phyloP scores from a whole-genome alignment of 1,139 yeast genomes.

The Maudiozyma humilis region DNA sequence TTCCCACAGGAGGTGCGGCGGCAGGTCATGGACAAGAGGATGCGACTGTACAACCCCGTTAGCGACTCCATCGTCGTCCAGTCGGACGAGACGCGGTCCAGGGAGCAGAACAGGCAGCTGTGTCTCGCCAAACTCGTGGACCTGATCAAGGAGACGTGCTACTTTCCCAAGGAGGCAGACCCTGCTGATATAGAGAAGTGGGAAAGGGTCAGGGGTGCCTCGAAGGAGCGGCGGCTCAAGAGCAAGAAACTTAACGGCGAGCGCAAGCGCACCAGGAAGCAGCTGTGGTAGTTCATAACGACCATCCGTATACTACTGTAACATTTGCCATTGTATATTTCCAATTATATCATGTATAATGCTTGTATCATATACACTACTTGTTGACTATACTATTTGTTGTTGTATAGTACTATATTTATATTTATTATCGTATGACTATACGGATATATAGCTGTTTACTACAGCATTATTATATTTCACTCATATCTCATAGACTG shows the following conservation, averaged over 20 bases:
- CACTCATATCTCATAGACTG: too few species aligned
- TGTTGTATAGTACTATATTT: too few species aligned
- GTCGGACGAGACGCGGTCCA: slow-evolving; percentile 51
- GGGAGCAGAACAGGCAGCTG: slow-evolving; percentile 49
- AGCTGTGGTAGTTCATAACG: not conserved
- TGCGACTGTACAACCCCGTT: slow-evolving; percentile 49
- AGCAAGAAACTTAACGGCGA: slow-evolving; percentile 47
- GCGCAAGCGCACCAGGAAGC: slow-evolving; percentile 44
- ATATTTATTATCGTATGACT: too few species aligned
- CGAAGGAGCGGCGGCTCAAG: slow-evolving; percentile 43
- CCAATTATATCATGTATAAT: too few species aligned
- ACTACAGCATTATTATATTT: too few species aligned
- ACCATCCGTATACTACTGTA: too few species aligned
- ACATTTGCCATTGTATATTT: too few species aligned
- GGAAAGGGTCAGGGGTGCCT: slow-evolving; percentile 41
- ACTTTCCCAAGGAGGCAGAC: slow-evolving; percentile 44
- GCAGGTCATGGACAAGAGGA: slow-evolving; percentile 36
- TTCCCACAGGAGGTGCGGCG: slow-evolving; percentile 47
- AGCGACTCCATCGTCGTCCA: slow-evolving; percentile 54
- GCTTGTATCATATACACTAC: too few species aligned
- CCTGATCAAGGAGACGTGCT: slow-evolving; percentile 43
- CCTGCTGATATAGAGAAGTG: slow-evolving; percentile 47
- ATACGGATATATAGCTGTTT: too few species aligned
- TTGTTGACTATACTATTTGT: too few species aligned
- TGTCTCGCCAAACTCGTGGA: slow-evolving; percentile 53